Evolutionary conservation across 805 yeast genomes (phyloP), one percentile per base, ranked within the genome.

Genomic region (Metschnikowia cerradonensis): DNA sequence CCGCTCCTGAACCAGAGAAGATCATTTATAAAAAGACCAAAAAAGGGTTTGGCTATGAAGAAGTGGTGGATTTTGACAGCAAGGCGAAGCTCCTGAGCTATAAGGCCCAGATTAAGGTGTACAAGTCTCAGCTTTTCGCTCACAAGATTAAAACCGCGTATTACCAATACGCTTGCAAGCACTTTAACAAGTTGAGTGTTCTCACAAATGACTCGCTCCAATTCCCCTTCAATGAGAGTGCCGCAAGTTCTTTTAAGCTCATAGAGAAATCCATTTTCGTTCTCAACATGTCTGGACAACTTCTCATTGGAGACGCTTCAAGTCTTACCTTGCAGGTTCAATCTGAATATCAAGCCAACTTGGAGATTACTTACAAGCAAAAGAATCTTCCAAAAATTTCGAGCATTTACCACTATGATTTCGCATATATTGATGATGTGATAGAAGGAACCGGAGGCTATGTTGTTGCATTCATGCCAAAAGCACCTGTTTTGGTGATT

Each of bases 401-500:
- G 2, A 31, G 13, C n/a, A 11, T 6, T 3, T 3, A 6, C 34
- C 3, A 3, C 19, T 20, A 11, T 13, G 50, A 62, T 10, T 49
- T 55, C 43, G 56, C 61, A 13, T 52, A 55, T 23, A 41, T 70
- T 2, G 54, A 50, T 11, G 75, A 71, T 44, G 57, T 51, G n/a
- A 51, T 62, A 13, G 57, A 66, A 1, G 63, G 62, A 23, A 56
- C 66, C 3, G 74, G 74, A 0, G 64, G 61, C 6, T 67, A 64
- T 48, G 48, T 65, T n/a, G 47, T 67, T 15, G 48, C 57, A 7
- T 44, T 62, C 11, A 55, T 57, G 3, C 15, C 51, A 7, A 38
- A 47, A 5, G 50, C 52, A 17, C 54, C 51, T 31, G 52, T 56
- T 14, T 56, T 51, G 23, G 52, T 62, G 14, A 49, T 58, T 31